A percentile compares a stretch with the other conserved stretches of the same genome.
These are phyloP conservation scores for Lipomyces chichibuensis DNA, from an alignment of 805 yeast species.

Conservation along the genomic window DNA sequence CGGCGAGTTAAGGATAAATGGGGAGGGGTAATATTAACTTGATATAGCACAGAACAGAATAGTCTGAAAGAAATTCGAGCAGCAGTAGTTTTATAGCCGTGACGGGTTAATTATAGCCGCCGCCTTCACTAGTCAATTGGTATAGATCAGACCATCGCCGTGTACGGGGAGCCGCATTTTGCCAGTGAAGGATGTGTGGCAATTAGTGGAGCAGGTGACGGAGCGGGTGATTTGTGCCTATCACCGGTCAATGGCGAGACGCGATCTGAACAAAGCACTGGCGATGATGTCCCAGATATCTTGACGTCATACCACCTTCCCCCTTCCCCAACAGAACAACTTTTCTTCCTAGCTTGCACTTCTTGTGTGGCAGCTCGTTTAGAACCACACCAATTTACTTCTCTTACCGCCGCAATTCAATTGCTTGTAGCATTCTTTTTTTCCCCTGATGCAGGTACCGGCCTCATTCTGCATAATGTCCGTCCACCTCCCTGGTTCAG, in stretches of 20 bases:
- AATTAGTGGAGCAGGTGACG: neutral
- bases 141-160: neutral
- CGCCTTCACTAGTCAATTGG: neutral
- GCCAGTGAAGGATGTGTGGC: neutral
- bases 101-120: neutral
- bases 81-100: neutral
- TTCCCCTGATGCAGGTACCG: neutral
- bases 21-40: neutral
- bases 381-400: neutral
- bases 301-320: neutral
- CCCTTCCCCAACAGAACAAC: neutral
- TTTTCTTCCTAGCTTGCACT: neutral
- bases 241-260: neutral
- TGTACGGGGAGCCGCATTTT: neutral
- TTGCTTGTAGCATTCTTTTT: neutral
- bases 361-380: neutral
- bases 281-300: neutral
- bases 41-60: neutral
- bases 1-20: neutral
- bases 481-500: neutral
- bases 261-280: neutral
- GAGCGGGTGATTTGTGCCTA: conserved; percentile 2
- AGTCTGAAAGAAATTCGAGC: neutral
- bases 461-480: neutral
- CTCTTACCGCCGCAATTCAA: neutral